phyloP scores from a whole-genome alignment of 2,329 filamentous ascomycete genomes.

The Colletotrichum sp. region DNA sequence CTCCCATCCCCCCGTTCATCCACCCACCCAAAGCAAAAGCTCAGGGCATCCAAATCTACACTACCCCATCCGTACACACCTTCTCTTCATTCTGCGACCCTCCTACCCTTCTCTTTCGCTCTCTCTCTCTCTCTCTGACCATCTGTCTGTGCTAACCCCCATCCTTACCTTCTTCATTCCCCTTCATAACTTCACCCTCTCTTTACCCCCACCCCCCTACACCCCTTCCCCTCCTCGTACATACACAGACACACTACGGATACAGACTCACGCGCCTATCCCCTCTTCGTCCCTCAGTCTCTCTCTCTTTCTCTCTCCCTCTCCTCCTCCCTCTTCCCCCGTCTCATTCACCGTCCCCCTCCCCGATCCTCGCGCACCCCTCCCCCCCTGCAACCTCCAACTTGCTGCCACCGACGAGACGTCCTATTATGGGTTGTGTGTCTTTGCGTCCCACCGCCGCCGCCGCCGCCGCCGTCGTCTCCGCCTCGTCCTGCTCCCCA shows the following conservation, averaged over 20 bases:
- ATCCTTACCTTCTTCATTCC: not conserved
- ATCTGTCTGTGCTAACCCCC: not conserved
- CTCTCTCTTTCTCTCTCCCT: not conserved
- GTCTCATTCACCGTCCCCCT: not conserved
- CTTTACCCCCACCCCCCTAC: not conserved
- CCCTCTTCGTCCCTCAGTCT: not conserved
- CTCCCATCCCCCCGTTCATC: not conserved
- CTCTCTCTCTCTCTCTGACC: not conserved
- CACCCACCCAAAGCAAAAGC: not conserved
- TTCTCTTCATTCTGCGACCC: not conserved
- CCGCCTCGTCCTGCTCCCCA: not conserved
- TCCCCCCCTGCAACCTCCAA: not conserved
- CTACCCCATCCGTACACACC: not conserved
- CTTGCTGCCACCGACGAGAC: constrained; percentile 2
- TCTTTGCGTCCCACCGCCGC: constrained; percentile 14
- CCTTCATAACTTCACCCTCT: not conserved
- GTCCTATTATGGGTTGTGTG: constrained; percentile 12
- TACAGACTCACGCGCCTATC: not conserved
- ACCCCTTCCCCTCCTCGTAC: not conserved
- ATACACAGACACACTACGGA: not conserved
- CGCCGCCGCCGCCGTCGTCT: not conserved
- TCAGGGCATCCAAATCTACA: too few relatives aligned
- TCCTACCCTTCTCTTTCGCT: not conserved
- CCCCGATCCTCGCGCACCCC: not conserved
- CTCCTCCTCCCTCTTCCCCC: not conserved